These are phyloP conservation scores for Alternaria sp. DNA, from an alignment of 2,329 filamentous ascomycete genomes.

Conservation along the genomic window DNA sequence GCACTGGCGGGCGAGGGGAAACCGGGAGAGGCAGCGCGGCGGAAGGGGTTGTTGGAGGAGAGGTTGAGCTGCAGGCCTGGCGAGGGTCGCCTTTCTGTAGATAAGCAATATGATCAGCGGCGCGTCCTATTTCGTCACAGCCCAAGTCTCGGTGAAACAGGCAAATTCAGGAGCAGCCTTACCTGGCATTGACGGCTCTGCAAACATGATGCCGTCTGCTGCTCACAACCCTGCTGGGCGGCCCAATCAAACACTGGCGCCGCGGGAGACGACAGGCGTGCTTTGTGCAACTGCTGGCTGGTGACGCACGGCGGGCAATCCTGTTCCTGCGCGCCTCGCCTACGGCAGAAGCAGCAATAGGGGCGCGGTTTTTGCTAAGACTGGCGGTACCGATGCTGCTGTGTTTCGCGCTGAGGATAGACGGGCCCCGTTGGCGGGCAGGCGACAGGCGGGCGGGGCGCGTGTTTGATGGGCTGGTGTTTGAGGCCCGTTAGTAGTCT, in stretches of 20 bases:
- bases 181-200: constrained; percentile 52
- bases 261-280: constrained; percentile 27
- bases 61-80: constrained; percentile 69
- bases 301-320: constrained; percentile 30
- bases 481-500: constrained; percentile 18
- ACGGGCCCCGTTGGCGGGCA: constrained; percentile 17
- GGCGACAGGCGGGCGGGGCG: constrained; percentile 24
- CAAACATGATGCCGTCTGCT: constrained; percentile 49
- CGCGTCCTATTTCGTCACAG: constrained; percentile 38
- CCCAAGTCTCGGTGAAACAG: constrained; percentile 40
- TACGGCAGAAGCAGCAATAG: constrained; percentile 17
- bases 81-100: constrained; percentile 55
- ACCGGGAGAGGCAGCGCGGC: constrained; percentile 69
- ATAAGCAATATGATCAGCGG: constrained; percentile 39
- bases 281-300: constrained; percentile 22
- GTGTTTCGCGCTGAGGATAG: constrained; percentile 32
- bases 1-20: constrained; percentile 51
- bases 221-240: constrained; percentile 35
- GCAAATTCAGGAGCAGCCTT: constrained; percentile 37
- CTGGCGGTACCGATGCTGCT: constrained; percentile 39
- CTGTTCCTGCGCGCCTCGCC: constrained; percentile 20
- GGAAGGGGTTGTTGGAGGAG: constrained; percentile 78
- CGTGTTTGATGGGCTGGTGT: constrained; percentile 12
- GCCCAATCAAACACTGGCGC: constrained; percentile 43
- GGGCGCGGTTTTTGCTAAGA: constrained; percentile 28